Percentiles rank a stretch among this genome's conserved stretches.
Conservation (phyloP, 805 yeast species). For the Saturnispora zaruensis region DNA sequence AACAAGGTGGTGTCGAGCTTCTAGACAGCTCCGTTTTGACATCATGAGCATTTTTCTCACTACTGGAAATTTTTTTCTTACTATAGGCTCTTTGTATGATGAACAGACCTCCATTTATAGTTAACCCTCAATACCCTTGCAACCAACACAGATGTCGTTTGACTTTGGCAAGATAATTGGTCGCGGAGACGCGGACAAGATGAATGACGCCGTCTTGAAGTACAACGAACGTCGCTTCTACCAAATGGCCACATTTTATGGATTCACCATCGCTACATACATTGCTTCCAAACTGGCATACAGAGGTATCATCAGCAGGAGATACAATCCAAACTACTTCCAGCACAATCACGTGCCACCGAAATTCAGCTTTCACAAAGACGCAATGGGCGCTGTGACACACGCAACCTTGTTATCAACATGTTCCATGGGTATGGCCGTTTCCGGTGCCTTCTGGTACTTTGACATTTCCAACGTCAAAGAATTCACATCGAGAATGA, state of each 20-base stretch:
- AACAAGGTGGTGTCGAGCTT: conserved; percentile 28
- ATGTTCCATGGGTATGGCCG: conserved; percentile 60
- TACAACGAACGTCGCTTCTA: conserved; percentile 55
- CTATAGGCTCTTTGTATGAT: neutral
- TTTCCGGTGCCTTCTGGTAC: conserved; percentile 74
- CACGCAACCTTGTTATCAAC: conserved; percentile 72
- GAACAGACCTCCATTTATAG: neutral
- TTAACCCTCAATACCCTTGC: neutral
- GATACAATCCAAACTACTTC: conserved; percentile 66
- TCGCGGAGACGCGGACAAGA: conserved; percentile 20
- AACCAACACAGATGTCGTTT: conserved; percentile 12
- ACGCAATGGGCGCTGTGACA: conserved; percentile 78
- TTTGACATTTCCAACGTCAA: conserved; percentile 58
- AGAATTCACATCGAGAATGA: conserved; percentile 69
- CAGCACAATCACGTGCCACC: conserved; percentile 86
- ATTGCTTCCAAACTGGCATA: conserved; percentile 66
- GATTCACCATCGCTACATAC: conserved; percentile 64
- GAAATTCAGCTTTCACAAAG: conserved; percentile 66
- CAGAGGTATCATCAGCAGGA: conserved; percentile 63
- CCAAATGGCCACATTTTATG: conserved; percentile 66
- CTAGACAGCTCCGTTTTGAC: conserved; percentile 11
- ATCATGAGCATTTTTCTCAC: conserved; percentile 3
- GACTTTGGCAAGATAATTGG: conserved; percentile 28
- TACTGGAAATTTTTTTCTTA: neutral
- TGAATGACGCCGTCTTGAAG: conserved; percentile 31